Evolutionary conservation across 75 land plant genomes (phyloP), one percentile per base, ranked within the genome.

Genomic region (Sequoiadendron giganteum): DNA sequence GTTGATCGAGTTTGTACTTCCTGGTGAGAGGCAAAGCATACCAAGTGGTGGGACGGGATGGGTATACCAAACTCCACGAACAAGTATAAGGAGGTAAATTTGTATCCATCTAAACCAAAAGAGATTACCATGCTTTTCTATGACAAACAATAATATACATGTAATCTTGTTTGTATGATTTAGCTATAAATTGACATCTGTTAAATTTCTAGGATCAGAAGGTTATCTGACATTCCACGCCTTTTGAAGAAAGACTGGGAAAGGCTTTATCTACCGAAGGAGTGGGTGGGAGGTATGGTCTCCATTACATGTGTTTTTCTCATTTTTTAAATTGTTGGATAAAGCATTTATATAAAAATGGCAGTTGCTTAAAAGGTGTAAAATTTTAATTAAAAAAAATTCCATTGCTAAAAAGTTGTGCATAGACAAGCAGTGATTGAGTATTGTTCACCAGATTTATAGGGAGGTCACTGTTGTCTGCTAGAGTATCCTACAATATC

Each of bases 141-240:
- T 34, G 73, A 36, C 16, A n/a, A 28, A 47, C 0, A n/a, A n/a
- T n/a, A n/a, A 34, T 43, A 47, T n/a, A 21, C 49, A 82, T 39
- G 34, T 54, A 45, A 47, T 47, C 25, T 47, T 82, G 15, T 47
- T 28, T n/a, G 10, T n/a, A 40, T 43, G 3, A 43, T 43, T 80
- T 80, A 16, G 45, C 81, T 40, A 10, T 30, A 21, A 45, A 15
- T 47, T 85, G 56, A 47, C 40, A 52, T 43, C 16, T 43, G 76
- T 19, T 47, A 6, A 76, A 40, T 85, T 58, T 85, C 39, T 95
- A 97, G 99, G 99, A 97, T 94, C 99, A 96, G 90, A 95, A 94
- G 81, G 98, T 97, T 19, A 93, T 90, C 55, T 96, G 95, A 95
- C 98, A 97, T 93, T 93, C 95, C 11, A 96, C 96, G 42, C 99